These are phyloP conservation scores for Incumbomyces delicatus DNA, from an alignment of 2,329 filamentous ascomycete genomes.

Conservation along the genomic window DNA sequence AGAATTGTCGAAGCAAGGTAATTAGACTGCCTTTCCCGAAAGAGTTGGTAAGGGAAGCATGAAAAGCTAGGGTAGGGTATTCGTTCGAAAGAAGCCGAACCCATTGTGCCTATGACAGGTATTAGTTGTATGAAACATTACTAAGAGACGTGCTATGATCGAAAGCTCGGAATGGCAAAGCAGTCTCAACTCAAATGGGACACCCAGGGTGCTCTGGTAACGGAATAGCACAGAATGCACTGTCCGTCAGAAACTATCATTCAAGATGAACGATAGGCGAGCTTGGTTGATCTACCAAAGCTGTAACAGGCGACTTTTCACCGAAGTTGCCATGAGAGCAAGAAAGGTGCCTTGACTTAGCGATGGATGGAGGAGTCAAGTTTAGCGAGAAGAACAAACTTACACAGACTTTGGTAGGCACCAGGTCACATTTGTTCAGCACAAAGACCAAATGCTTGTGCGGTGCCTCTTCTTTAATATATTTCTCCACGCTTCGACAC, in stretches of 20 bases:
- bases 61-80: constrained; percentile 88
- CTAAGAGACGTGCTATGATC: constrained; percentile 84
- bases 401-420: constrained; percentile 90
- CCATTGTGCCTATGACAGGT: constrained; percentile 67
- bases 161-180: constrained; percentile 49
- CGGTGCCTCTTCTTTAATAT: constrained; percentile 81
- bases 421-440: constrained; percentile 83
- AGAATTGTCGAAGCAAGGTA: constrained; percentile 84
- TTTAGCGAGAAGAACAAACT: constrained; percentile 40
- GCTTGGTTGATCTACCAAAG: constrained; percentile 88
- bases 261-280: constrained; percentile 40
- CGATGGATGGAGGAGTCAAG: constrained; percentile 37
- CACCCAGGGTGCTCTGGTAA: constrained; percentile 68
- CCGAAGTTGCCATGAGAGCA: constrained; percentile 47
- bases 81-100: constrained; percentile 80
- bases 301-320: constrained; percentile 96
- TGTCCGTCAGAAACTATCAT: constrained; percentile 8
- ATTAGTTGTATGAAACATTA: constrained; percentile 82
- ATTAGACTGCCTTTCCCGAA: constrained; percentile 96
- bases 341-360: constrained; percentile 83
- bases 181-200: constrained; percentile 96
- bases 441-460: constrained; percentile 93
- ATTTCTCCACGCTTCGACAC: constrained; percentile 85
- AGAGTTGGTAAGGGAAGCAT: constrained; percentile 86
- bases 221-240: constrained; percentile 65